These are phyloP conservation scores for Wallacemonas sp. DNA, from an alignment of 208 protist species.

Conservation along the genomic window DNA sequence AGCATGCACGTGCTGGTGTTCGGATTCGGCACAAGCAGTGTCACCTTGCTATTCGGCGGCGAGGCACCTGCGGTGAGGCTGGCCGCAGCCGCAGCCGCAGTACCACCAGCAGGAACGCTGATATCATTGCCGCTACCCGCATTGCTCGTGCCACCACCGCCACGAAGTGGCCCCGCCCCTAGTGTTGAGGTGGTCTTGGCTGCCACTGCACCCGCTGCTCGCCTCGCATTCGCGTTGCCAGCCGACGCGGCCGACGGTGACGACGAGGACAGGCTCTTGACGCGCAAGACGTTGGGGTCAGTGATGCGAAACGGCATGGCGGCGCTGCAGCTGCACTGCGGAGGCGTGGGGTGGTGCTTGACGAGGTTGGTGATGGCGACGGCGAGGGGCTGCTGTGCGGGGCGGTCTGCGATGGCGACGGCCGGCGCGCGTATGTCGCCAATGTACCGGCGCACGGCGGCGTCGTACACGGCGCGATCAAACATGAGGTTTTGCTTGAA, in stretches of 20 bases:
- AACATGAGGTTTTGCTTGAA: constrained; percentile 80
- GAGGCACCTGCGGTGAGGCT: neutral
- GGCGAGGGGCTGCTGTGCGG: constrained; percentile 39
- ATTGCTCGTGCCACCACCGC: too few species aligned
- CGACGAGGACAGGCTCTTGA: constrained; percentile 39
- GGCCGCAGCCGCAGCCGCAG: neutral
- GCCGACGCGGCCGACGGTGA: too few species aligned
- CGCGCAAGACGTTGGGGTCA: constrained; percentile 53
- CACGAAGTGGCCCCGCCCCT: neutral
- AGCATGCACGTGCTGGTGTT: neutral
- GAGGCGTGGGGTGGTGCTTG: constrained; percentile 77
- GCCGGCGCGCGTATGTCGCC: constrained; percentile 8
- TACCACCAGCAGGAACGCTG: too few species aligned
- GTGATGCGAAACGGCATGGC: constrained; percentile 63
- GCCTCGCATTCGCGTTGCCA: neutral
- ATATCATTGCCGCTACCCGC: too few species aligned
- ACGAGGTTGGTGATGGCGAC: constrained; percentile 65
- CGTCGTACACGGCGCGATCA: constrained; percentile 81
- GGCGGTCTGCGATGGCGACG: constrained; percentile 35
- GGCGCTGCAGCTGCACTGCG: constrained; percentile 51
- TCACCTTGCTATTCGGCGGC: constrained; percentile 11
- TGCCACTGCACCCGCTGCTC: neutral
- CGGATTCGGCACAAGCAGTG: constrained; percentile 2
- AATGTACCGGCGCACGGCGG: constrained; percentile 49
- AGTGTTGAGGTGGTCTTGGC: neutral